Evolutionary conservation across 108 stramenopile genomes (phyloP), one percentile per base, ranked within the genome.

Genomic region (Nitzschia sp.): DNA sequence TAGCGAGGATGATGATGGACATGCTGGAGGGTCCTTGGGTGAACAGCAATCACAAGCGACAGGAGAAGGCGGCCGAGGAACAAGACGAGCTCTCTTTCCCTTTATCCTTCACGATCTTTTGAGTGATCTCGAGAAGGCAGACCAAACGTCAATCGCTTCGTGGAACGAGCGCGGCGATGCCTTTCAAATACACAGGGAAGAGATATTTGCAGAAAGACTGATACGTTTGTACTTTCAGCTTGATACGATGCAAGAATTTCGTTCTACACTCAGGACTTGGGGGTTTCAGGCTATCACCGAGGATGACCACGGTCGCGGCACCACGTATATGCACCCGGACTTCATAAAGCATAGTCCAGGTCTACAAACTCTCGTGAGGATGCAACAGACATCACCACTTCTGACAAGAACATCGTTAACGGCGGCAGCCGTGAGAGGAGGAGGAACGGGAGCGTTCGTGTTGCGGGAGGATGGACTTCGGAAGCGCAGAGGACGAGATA

Each of bases 221-320:
- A 5, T 51, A 51, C 49, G 17, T 19, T n/a, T 51, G 4, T 51
- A 51, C 49, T 51, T 51, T 19, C 49, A 19, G 11, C 49, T 51
- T n/a, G 49, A 51, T 23, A 51, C 49, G 13, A 51, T 51, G 49
- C 18, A 51, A 21, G 19, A 51, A 51, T 51, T 51, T 51, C 49
- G 49, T 51, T 51, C 49, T 19, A 21, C 21, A 8, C 21, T 51
- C 13, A 9, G 21, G 21, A 19, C 49, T 19, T 51, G 49, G 49
- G 49, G 49, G 21, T 51, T 51, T 19, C 4, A 51, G n/a, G n/a
- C n/a, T 19, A 17, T 21, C n/a, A 19, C 49, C 21, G 49, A 19
- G 13, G 19, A 51, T 8, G 19, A 51, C 19, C 49, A 42, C 49
- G 49, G n/a, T 8, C 17, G 4, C 21, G 11, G 4, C 38, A 9